Conservation (phyloP, 495 filamentous ascomycete genomes). For the Cudoniella acicularis region DNA sequence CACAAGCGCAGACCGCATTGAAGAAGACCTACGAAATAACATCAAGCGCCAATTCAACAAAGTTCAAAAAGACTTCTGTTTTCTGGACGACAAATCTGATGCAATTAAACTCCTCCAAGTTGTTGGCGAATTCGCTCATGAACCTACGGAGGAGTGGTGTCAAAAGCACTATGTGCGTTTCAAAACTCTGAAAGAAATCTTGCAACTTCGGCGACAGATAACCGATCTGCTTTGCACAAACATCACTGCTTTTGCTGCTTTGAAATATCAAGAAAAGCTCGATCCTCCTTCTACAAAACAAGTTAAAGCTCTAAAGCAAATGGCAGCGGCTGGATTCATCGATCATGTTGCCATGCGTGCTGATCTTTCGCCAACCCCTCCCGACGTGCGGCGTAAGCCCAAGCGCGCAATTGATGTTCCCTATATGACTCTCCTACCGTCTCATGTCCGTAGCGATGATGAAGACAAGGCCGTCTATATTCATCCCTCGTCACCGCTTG, state of each 20-base stretch:
- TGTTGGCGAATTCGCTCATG: constrained; percentile 76
- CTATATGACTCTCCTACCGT: constrained; percentile 81
- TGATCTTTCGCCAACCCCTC: constrained; percentile 72
- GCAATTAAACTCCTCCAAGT: constrained; percentile 88
- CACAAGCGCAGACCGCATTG: constrained; percentile 62
- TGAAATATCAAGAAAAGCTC: constrained; percentile 56
- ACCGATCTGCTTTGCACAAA: constrained; percentile 73
- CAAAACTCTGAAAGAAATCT: constrained; percentile 83
- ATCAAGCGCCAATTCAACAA: constrained; percentile 66
- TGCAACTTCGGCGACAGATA: constrained; percentile 78
- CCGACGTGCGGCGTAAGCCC: constrained; percentile 65
- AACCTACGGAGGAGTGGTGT: constrained; percentile 68
- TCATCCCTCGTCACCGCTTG: constrained; percentile 67
- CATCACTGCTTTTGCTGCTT: constrained; percentile 59
- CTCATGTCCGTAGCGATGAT: constrained; percentile 39
- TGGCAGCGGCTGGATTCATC: constrained; percentile 88
- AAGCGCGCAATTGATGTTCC: constrained; percentile 82
- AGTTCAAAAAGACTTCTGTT: constrained; percentile 74
- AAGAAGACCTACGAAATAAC: constrained; percentile 62
- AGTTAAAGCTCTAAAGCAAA: constrained; percentile 79
- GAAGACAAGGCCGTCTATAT: constrained; percentile 36
- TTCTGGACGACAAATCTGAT: constrained; percentile 78
- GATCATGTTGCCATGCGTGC: constrained; percentile 94
- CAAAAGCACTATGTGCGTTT: constrained; percentile 74
- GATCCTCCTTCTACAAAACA: constrained; percentile 68